A percentile compares a stretch with the other conserved stretches of the same genome.
phyloP scores from a whole-genome alignment of 179 eudicot species.

The Pouteria campechiana region DNA sequence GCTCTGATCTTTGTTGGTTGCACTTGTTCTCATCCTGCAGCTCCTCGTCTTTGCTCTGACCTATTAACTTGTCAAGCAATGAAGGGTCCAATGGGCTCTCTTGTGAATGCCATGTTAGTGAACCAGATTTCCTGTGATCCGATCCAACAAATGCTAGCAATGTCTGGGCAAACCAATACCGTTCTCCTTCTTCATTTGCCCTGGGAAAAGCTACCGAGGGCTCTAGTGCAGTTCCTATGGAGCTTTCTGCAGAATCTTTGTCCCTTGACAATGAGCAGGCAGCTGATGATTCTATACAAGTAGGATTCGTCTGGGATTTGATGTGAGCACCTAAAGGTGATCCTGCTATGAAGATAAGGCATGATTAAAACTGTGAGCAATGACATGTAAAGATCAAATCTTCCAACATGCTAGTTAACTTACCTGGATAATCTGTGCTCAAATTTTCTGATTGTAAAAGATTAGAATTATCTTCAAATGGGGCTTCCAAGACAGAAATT shows the following conservation, averaged over 20 bases:
- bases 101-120: slow-evolving; percentile 60
- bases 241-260: slow-evolving; percentile 36
- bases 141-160: slow-evolving; percentile 56
- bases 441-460: too few species aligned
- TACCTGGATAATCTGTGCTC: too few species aligned
- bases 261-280: slow-evolving; percentile 55
- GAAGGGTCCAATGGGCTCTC: slow-evolving; percentile 85
- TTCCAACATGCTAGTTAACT: too few species aligned
- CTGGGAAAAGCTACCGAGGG: slow-evolving; percentile 24
- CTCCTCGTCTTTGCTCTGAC: slow-evolving; percentile 31
- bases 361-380: too few species aligned
- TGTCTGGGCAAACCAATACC: slow-evolving; percentile 48
- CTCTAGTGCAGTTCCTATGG: slow-evolving; percentile 26
- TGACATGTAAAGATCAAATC: too few species aligned
- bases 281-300: too few species aligned
- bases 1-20: slow-evolving; percentile 44
- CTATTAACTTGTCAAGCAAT: slow-evolving; percentile 49
- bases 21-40: slow-evolving; percentile 39
- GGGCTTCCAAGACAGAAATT: slow-evolving; percentile 67
- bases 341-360: slow-evolving; percentile 27
- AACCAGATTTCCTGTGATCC: slow-evolving; percentile 22
- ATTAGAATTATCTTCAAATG: slow-evolving; percentile 36
- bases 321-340: too few species aligned
- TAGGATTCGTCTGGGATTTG: too few species aligned
- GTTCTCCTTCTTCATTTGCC: slow-evolving; percentile 47